Evolutionary conservation across 768 basidiomycete species (phyloP).

Genomic region (Lyophyllum semitale): DNA sequence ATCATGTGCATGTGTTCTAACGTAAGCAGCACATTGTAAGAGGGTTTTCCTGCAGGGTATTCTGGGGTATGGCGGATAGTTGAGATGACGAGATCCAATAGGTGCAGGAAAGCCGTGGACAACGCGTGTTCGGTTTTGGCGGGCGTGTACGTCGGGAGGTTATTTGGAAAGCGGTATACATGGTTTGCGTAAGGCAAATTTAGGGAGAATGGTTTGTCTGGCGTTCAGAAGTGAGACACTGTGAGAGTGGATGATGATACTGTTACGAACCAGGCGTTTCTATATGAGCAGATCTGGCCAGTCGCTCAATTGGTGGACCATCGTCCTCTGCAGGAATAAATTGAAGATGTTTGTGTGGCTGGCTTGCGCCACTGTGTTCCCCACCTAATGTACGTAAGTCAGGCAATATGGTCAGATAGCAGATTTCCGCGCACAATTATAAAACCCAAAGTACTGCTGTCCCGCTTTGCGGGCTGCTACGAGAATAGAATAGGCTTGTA

Average conservation of each 20-base stretch:
- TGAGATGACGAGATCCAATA: slow-evolving; percentile 77
- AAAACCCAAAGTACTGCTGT: slow-evolving; percentile 76
- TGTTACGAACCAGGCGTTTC: slow-evolving; percentile 54
- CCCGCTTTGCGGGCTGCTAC: slow-evolving; percentile 64
- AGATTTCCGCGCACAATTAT: slow-evolving; percentile 66
- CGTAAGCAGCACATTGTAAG: slow-evolving; percentile 85
- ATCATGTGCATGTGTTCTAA: slow-evolving; percentile 84
- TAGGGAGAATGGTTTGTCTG: slow-evolving; percentile 77
- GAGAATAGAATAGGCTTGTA: slow-evolving; percentile 75
- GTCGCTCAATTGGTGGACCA: slow-evolving; percentile 76
- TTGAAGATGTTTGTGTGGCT: slow-evolving; percentile 91
- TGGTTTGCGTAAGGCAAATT: slow-evolving; percentile 81
- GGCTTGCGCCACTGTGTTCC: slow-evolving; percentile 81
- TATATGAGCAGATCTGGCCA: slow-evolving; percentile 58
- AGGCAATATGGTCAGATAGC: background rate
- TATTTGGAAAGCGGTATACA: slow-evolving; percentile 60
- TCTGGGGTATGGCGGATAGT: slow-evolving; percentile 67
- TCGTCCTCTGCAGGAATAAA: slow-evolving; percentile 67
- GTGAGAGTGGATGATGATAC: background rate
- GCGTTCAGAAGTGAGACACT: background rate
- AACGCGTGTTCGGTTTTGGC: slow-evolving; percentile 54
- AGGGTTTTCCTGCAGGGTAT: slow-evolving; percentile 65
- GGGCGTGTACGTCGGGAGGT: slow-evolving; percentile 34
- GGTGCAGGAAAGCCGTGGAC: slow-evolving; percentile 63
- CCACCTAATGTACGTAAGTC: slow-evolving; percentile 51